phyloP scores from a whole-genome alignment of 345 rosid genomes.

The Punica granatum region DNA sequence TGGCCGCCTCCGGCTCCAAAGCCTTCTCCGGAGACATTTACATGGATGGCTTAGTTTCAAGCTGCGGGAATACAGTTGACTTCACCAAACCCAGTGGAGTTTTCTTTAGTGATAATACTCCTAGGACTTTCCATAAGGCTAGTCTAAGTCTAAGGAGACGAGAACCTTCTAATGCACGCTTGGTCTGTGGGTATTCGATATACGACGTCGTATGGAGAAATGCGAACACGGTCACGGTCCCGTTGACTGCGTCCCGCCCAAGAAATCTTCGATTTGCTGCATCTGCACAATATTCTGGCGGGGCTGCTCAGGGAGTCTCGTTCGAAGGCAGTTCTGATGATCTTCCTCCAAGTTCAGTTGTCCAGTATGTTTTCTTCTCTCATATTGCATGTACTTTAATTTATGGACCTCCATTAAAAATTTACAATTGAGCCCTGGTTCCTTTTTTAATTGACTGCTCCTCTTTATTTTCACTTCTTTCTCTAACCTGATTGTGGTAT shows the following conservation, averaged over 20 bases:
- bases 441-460: not conserved
- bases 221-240: slow-evolving; percentile 11
- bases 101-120: slow-evolving; percentile 35
- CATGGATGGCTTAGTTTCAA: slow-evolving; percentile 47
- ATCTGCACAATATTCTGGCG: slow-evolving; percentile 27
- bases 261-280: slow-evolving; percentile 37
- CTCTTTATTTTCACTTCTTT: not conserved
- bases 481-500: not conserved
- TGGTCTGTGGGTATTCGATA: slow-evolving; percentile 35
- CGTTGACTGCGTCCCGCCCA: slow-evolving; percentile 22
- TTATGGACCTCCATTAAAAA: not conserved
- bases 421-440: not conserved
- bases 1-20: slow-evolving; percentile 70
- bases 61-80: slow-evolving; percentile 48
- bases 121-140: slow-evolving; percentile 29
- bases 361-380: slow-evolving; percentile 37
- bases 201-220: slow-evolving; percentile 26
- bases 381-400: slow-evolving; percentile 2
- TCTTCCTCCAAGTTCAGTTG: slow-evolving; percentile 27
- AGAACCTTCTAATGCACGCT: slow-evolving; percentile 21
- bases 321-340: slow-evolving; percentile 53
- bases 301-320: slow-evolving; percentile 57
- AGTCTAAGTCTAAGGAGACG: slow-evolving; percentile 42
- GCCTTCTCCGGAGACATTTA: slow-evolving; percentile 60
- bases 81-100: slow-evolving; percentile 47